phyloP scores from a whole-genome alignment of 2,329 filamentous ascomycete genomes.

The Xylaria sp. region DNA sequence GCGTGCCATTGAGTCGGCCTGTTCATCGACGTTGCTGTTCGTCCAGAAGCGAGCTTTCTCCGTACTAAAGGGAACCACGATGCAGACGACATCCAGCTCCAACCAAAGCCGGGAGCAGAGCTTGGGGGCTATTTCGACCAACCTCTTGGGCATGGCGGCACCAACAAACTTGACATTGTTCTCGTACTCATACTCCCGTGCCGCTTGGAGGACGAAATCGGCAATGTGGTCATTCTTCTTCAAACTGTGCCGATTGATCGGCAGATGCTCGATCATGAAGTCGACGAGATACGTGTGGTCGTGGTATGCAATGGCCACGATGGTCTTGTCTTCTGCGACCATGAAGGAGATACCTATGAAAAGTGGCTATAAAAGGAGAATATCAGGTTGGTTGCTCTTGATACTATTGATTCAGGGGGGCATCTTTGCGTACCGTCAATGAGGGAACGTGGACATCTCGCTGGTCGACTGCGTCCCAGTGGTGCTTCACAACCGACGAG shows the following conservation, averaged over 20 bases:
- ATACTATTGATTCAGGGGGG: background rate
- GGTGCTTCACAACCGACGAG: slow-evolving; percentile 20
- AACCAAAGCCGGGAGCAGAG: slow-evolving; percentile 69
- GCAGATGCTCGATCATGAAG: slow-evolving; percentile 59
- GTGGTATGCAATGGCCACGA: slow-evolving; percentile 63
- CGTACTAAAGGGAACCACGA: slow-evolving; percentile 50
- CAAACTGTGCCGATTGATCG: slow-evolving; percentile 34
- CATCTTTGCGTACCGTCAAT: slow-evolving; percentile 37
- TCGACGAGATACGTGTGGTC: slow-evolving; percentile 71
- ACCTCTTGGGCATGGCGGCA: slow-evolving; percentile 58
- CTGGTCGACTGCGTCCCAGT: slow-evolving; percentile 19
- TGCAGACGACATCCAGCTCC: slow-evolving; percentile 69
- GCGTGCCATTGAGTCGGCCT: slow-evolving; percentile 74
- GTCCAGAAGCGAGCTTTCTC: slow-evolving; percentile 45
- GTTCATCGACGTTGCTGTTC: slow-evolving; percentile 64
- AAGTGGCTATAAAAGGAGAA: slow-evolving; percentile 42
- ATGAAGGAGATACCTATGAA: slow-evolving; percentile 59
- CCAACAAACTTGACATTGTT: slow-evolving; percentile 72
- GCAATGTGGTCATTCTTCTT: slow-evolving; percentile 44
- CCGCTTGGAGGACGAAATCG: slow-evolving; percentile 53
- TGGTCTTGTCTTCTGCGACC: slow-evolving; percentile 45
- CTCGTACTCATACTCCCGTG: slow-evolving; percentile 55
- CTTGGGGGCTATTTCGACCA: slow-evolving; percentile 56
- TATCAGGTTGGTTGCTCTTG: background rate
- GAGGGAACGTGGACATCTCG: slow-evolving; percentile 34